Conservation (phyloP, 306 rosid genomes). For the Cicer pinnatifidum region DNA sequence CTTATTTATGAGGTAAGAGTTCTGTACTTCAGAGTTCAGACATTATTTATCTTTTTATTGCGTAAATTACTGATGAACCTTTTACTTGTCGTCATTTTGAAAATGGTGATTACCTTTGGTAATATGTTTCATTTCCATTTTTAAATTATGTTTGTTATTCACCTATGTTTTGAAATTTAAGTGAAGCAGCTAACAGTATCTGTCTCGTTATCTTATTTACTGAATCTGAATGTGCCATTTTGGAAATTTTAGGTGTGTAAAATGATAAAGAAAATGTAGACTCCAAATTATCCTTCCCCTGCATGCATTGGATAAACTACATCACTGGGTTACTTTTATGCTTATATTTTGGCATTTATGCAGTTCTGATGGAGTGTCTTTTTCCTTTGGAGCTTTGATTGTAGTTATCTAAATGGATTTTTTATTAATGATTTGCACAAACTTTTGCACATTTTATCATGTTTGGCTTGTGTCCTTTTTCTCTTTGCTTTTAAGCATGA, state of each 20-base stretch:
- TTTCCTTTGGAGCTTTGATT: slow-evolving; percentile 5
- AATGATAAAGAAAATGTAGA: slow-evolving; percentile 26
- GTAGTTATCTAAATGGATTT: slow-evolving; percentile 12
- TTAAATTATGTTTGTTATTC: slow-evolving; percentile 18
- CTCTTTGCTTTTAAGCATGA: slow-evolving; percentile 7
- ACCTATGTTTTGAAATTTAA: slow-evolving; percentile 26
- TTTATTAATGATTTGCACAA: slow-evolving; percentile 26
- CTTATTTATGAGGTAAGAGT: slow-evolving; percentile 80
- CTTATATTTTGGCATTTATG: slow-evolving; percentile 37
- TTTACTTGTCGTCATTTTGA: slow-evolving; percentile 34
- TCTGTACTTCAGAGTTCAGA: slow-evolving; percentile 16
- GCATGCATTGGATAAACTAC: slow-evolving; percentile 35
- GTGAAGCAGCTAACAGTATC: slow-evolving; percentile 10
- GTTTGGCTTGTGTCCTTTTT: slow-evolving; percentile 2
- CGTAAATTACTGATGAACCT: slow-evolving; percentile 23
- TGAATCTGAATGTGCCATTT: slow-evolving; percentile 29
- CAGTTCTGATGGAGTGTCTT: slow-evolving; percentile 18
- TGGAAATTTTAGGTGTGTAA: slow-evolving; percentile 29
- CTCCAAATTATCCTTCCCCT: slow-evolving; percentile 29
- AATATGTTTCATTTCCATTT: slow-evolving; percentile 30
- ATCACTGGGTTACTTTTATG: slow-evolving; percentile 11
- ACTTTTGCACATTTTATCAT: not conserved
- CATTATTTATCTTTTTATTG: slow-evolving; percentile 28
- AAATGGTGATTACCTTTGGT: slow-evolving; percentile 30
- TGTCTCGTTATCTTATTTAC: slow-evolving; percentile 22